Evolutionary conservation across 129 eudicot species (phyloP).

Genomic region (Flaveria linearis): DNA sequence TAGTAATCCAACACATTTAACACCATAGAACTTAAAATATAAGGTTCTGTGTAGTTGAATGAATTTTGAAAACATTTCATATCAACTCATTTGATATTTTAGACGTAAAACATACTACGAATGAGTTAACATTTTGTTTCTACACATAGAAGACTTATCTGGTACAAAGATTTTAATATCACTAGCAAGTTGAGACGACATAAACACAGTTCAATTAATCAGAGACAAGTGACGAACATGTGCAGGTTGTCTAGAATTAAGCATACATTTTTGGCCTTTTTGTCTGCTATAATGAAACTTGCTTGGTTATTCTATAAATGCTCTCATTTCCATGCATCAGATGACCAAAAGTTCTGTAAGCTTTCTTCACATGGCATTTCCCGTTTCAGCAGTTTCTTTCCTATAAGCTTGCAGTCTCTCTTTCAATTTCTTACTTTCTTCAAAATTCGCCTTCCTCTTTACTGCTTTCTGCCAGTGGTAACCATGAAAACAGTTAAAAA

Average conservation of each 20-base stretch:
- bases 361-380: constrained; percentile 21
- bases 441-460: constrained; percentile 90
- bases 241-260: neutral
- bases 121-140: neutral
- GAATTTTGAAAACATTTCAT: neutral
- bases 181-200: neutral
- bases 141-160: neutral
- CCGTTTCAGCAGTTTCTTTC: constrained; percentile 50
- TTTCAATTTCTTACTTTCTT: constrained; percentile 82
- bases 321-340: constrained; percentile 1
- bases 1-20: neutral
- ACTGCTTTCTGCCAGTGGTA: constrained; percentile 59
- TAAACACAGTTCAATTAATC: neutral
- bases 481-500: neutral
- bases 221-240: neutral
- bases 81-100: neutral
- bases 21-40: neutral
- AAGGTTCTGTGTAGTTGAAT: neutral
- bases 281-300: neutral
- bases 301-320: constrained; percentile 17
- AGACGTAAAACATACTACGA: neutral
- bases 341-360: neutral
- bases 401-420: constrained; percentile 70
- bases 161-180: neutral
- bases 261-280: neutral